Percentiles rank a stretch among this genome's conserved stretches.
phyloP scores from a whole-genome alignment of 805 yeast genomes.

The Candida boleticola region DNA sequence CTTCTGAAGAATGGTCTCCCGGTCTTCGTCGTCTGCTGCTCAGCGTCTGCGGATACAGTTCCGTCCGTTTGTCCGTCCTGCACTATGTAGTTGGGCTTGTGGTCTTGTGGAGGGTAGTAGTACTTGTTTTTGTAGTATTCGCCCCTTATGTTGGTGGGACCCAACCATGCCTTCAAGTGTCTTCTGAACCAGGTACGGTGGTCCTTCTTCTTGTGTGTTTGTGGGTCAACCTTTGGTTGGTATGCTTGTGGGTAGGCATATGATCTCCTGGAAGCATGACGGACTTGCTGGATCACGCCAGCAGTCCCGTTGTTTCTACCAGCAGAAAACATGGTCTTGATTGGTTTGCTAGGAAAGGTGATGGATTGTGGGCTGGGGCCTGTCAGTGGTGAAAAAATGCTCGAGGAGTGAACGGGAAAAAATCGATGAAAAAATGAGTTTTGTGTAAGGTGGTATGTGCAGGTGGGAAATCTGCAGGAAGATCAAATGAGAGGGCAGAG shows the following conservation, averaged over 20 bases:
- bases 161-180: constrained; percentile 71
- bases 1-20: constrained; percentile 8
- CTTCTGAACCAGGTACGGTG: constrained; percentile 54
- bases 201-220: constrained; percentile 35
- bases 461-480: too few relatives aligned
- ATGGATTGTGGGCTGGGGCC: too few relatives aligned
- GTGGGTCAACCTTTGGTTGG: constrained; percentile 29
- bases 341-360: too few relatives aligned
- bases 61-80: constrained; percentile 41
- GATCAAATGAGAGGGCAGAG: too few relatives aligned
- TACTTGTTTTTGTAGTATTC: constrained; percentile 77
- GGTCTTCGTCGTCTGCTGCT: not conserved
- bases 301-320: not conserved
- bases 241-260: constrained; percentile 35
- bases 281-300: constrained; percentile 16
- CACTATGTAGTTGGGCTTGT: constrained; percentile 69
- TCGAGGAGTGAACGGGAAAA: too few relatives aligned
- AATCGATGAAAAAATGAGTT: too few relatives aligned
- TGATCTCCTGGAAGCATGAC: constrained; percentile 21
- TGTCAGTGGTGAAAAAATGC: too few relatives aligned
- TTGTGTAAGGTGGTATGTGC: too few relatives aligned
- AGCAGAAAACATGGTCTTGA: constrained; percentile 1
- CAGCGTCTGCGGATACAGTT: not conserved
- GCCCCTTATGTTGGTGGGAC: constrained; percentile 81
- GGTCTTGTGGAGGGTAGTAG: constrained; percentile 62